phyloP scores from a whole-genome alignment of 495 filamentous ascomycete species.

The Oidiodendron maius region DNA sequence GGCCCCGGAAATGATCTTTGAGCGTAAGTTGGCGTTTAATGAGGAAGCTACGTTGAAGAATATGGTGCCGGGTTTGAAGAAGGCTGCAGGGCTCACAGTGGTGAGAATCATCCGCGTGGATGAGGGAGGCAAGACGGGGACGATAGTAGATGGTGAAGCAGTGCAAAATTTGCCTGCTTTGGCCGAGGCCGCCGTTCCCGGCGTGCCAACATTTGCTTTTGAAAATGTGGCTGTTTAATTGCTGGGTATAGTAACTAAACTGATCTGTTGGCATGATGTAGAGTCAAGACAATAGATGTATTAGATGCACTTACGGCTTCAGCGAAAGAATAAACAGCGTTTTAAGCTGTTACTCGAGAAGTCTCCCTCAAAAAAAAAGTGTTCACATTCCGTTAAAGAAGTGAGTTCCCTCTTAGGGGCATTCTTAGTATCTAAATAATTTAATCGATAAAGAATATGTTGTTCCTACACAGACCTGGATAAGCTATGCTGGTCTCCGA shows the following conservation, averaged over 20 bases:
- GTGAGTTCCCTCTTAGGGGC: too few species aligned
- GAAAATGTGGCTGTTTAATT: slow-evolving; percentile 50
- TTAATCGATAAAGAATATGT: too few species aligned
- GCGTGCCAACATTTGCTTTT: slow-evolving; percentile 71
- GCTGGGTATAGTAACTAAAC: background rate
- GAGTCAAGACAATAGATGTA: too few species aligned
- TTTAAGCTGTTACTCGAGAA: too few species aligned
- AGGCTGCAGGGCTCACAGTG: slow-evolving; percentile 56
- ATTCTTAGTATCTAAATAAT: too few species aligned
- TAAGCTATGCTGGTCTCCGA: too few species aligned
- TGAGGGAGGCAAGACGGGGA: slow-evolving; percentile 63
- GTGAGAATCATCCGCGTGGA: slow-evolving; percentile 60
- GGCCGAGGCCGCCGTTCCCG: slow-evolving; percentile 72
- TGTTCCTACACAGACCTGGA: too few species aligned
- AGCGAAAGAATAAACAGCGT: too few species aligned
- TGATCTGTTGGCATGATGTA: too few species aligned
- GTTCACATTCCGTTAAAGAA: too few species aligned
- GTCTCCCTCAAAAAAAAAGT: too few species aligned
- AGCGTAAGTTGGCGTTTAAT: slow-evolving; percentile 79
- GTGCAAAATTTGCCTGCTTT: slow-evolving; percentile 47
- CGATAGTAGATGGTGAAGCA: slow-evolving; percentile 43
- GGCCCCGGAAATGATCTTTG: slow-evolving; percentile 59
- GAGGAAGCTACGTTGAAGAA: slow-evolving; percentile 65
- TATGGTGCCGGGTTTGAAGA: slow-evolving; percentile 52
- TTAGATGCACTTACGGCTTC: too few species aligned